Evolutionary conservation across 495 filamentous ascomycete species (phyloP).

Genomic region (Polyplosphaeria fusca): DNA sequence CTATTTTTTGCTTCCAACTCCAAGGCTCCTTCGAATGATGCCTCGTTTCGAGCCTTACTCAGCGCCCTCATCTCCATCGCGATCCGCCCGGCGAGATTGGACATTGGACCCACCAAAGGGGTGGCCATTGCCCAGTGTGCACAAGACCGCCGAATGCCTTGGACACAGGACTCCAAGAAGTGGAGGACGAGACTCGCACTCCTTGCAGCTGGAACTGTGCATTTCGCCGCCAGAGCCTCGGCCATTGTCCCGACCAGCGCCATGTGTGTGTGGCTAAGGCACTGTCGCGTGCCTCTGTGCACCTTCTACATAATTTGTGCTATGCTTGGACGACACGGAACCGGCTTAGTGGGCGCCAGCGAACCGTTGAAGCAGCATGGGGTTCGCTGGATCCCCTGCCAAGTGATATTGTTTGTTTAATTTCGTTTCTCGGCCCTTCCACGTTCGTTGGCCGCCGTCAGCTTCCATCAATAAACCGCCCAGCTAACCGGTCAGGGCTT

Average conservation of each 20-base stretch:
- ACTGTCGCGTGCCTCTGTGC: neutral
- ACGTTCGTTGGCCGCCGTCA: conserved; percentile 11
- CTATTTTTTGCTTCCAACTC: neutral
- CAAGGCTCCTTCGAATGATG: neutral
- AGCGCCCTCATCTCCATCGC: neutral
- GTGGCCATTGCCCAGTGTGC: too few relatives aligned
- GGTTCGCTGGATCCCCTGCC: neutral
- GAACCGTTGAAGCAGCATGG: conserved; percentile 22
- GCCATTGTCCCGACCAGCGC: neutral
- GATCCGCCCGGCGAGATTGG: neutral
- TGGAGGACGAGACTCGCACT: neutral
- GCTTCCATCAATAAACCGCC: conserved; percentile 25
- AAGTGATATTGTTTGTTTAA: conserved; percentile 24
- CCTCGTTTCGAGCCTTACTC: neutral
- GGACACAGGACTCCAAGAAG: neutral
- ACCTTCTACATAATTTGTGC: neutral
- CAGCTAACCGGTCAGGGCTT: conserved; percentile 11
- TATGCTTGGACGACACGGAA: neutral
- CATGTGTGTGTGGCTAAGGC: neutral
- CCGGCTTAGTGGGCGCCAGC: neutral
- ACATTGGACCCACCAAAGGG: too few relatives aligned
- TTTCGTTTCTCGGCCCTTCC: conserved; percentile 29
- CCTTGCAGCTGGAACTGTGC: neutral
- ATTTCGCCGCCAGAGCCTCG: neutral
- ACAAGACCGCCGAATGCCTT: neutral